A percentile compares a stretch with the other conserved stretches of the same genome.
Conservation (phyloP, 768 basidiomycete genomes). For the Boletus sp. region DNA sequence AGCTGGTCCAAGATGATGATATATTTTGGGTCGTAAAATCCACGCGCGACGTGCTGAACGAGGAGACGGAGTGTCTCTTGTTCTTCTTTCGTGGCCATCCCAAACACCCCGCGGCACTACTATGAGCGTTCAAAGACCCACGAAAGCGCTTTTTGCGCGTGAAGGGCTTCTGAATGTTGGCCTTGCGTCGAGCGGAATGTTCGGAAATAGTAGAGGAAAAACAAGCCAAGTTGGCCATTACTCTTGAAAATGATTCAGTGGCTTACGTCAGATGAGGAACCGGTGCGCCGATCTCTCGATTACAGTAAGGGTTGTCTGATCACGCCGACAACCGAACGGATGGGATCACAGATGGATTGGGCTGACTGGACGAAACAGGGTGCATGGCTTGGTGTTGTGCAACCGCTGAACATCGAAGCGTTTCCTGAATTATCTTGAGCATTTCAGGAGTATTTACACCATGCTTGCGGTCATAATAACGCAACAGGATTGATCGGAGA, state of each 20-base stretch:
- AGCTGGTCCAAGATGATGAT: conserved; percentile 94
- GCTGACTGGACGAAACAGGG: too few species aligned
- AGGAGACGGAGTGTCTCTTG: conserved; percentile 80
- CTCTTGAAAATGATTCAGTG: neutral
- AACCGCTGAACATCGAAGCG: too few species aligned
- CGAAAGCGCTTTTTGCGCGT: conserved; percentile 8
- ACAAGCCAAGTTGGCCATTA: neutral
- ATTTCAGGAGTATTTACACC: too few species aligned
- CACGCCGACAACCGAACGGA: too few species aligned
- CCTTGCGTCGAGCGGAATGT: conserved; percentile 6
- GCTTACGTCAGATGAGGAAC: conserved; percentile 8
- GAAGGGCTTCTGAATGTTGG: conserved; percentile 1
- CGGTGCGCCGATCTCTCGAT: too few species aligned
- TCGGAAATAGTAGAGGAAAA: neutral
- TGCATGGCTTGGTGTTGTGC: too few species aligned
- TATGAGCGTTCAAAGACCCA: conserved; percentile 1
- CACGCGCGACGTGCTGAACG: conserved; percentile 88
- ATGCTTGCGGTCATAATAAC: too few species aligned
- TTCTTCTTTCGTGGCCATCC: conserved; percentile 72
- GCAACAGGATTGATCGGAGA: too few species aligned
- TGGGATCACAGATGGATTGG: too few species aligned
- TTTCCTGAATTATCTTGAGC: too few species aligned
- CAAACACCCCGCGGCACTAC: conserved; percentile 11
- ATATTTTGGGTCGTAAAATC: conserved; percentile 92
- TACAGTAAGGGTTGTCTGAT: too few species aligned